phyloP scores from a whole-genome alignment of 371 early-diverging fungal genomes.

The Apophysomyces ossiformis region DNA sequence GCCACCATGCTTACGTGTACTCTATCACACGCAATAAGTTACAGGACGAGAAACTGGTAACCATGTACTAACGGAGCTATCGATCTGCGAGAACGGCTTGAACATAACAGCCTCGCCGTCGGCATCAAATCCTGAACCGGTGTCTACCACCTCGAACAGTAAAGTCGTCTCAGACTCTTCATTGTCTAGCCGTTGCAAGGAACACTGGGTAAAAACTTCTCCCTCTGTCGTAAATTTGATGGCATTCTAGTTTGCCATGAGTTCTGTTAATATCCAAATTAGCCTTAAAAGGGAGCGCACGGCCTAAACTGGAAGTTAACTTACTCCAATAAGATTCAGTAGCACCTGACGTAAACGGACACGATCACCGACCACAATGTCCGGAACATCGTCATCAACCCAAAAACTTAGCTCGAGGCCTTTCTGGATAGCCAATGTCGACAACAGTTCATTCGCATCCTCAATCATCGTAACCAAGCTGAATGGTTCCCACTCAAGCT shows the following conservation, averaged over 20 bases:
- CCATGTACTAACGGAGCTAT: conserved; percentile 52
- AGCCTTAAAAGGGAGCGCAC: conserved; percentile 1
- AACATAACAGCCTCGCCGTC: conserved; percentile 68
- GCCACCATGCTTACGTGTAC: conserved; percentile 70
- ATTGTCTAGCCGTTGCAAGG: conserved; percentile 35
- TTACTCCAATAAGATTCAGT: conserved; percentile 60
- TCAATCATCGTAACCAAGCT: conserved; percentile 65
- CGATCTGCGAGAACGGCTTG: conserved; percentile 71
- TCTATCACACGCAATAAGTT: conserved; percentile 20
- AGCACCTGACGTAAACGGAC: conserved; percentile 62
- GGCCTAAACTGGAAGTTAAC: conserved; percentile 17
- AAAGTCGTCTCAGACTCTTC: conserved; percentile 43
- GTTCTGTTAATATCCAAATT: conserved; percentile 11
- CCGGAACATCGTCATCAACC: conserved; percentile 64
- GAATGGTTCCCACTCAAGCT: conserved; percentile 67
- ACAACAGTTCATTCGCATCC: conserved; percentile 64
- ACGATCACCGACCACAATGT: conserved; percentile 63
- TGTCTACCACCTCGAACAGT: conserved; percentile 68
- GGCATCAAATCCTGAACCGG: conserved; percentile 68
- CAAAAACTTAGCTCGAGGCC: conserved; percentile 63
- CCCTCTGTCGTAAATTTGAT: conserved; percentile 70
- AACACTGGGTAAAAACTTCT: conserved; percentile 66
- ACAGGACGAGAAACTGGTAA: not conserved
- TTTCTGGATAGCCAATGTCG: conserved; percentile 65
- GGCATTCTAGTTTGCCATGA: conserved; percentile 53